Base-by-base conservation (phyloP, 2,329 filamentous ascomycete species). In the Beauveria bassiana region DNA sequence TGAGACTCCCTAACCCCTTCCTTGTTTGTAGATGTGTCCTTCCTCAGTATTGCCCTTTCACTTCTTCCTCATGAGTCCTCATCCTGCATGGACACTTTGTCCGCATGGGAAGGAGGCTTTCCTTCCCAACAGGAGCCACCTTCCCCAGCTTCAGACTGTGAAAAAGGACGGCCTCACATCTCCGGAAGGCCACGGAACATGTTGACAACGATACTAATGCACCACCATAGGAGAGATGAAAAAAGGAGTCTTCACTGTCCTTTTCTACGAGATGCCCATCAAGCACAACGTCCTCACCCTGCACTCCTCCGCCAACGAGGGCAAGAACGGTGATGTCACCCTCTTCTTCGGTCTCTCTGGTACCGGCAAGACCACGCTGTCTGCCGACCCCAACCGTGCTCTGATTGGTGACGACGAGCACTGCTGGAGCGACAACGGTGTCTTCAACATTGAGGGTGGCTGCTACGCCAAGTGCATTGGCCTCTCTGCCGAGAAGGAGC, bases 211-310 rank as follows among this genome's bases (percentile, higher is more conserved):
- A 49, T 60, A 60, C 53, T 45, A 61, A 56, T 24, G 20, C 22
- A 43, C 1, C 2, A 46, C 1, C 2, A 46, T 51, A 55, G 50
- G 58, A 1, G 34, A 54, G 5, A 93, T 95, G 90, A 96, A 96
- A 83, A 96, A 96, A 83, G 93, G 95, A 70, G 86, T 99, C 77
- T 99, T 99, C 85, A 99, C 95, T 53, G 92, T 99, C 56, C 87
- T 99, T 75, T 99, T 96, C 86, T 99, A 98, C 83, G 95, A 99
- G 83, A 99, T 98, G 93, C 95, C 95, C 64, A 91, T 99, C 74
- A 97, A 97, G 87, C 95, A 99, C 86, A 96, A 98, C 77, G 93
- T 99, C 70, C 82, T 99, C 68, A 99, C 95, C 46, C 88, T 99
- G 61, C 95, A 99, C 84, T 99, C 95, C 18, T 99, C 95, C 9